Percentiles rank a stretch among this genome's conserved stretches.
These are phyloP conservation scores for Trichoderma asperelloides DNA, from an alignment of 495 filamentous ascomycete genomes.

Conservation along the genomic window DNA sequence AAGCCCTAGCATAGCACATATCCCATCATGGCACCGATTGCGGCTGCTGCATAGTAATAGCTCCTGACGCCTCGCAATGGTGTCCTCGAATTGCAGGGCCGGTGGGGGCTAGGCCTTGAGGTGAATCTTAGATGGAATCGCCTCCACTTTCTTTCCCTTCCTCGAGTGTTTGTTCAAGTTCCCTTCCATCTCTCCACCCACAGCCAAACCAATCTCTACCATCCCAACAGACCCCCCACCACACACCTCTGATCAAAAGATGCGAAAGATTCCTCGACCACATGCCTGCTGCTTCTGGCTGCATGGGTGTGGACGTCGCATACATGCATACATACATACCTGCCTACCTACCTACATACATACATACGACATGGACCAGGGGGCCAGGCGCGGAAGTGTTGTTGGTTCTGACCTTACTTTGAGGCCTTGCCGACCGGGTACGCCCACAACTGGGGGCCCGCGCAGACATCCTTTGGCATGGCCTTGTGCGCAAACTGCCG, in stretches of 20 bases:
- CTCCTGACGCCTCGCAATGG: background rate
- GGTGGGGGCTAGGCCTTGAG: constrained; percentile 2
- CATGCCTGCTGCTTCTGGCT: background rate
- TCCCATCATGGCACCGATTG: background rate
- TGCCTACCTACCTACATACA: background rate
- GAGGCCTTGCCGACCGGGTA: constrained; percentile 3
- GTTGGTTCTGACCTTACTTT: background rate
- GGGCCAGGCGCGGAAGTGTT: background rate
- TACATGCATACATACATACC: background rate
- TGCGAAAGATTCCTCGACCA: background rate
- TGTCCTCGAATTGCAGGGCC: background rate
- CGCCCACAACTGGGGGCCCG: background rate
- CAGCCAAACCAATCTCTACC: constrained; percentile 3
- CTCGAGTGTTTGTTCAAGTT: background rate
- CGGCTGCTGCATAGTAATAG: constrained; percentile 1
- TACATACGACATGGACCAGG: background rate
- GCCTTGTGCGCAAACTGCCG: constrained; percentile 3
- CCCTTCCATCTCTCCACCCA: background rate
- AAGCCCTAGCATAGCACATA: background rate
- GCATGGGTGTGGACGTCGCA: background rate
- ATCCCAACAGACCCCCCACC: background rate
- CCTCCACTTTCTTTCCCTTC: background rate
- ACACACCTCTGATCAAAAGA: background rate
- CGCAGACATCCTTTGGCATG: background rate
- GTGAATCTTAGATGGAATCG: background rate